A percentile compares a stretch with the other conserved stretches of the same genome.
Conservation (phyloP, 2,329 filamentous ascomycete genomes). For the Colletotrichum simmondsii region DNA sequence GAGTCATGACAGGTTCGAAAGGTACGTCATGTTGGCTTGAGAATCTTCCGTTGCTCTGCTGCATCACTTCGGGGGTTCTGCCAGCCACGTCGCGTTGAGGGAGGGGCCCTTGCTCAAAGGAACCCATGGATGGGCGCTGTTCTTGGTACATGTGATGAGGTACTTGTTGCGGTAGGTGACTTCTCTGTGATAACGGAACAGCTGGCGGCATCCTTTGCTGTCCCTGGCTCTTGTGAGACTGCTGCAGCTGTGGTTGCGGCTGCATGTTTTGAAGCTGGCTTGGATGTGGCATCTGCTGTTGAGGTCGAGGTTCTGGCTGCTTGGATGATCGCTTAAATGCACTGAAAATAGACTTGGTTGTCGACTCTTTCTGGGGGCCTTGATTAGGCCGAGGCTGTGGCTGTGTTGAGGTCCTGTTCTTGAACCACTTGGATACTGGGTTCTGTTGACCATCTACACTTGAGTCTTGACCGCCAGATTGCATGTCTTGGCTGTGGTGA, state of each 20-base stretch:
- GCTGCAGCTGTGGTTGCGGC: neutral
- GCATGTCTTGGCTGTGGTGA: neutral
- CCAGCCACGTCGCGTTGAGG: slow-evolving; percentile 4
- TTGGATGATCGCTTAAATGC: slow-evolving; percentile 41
- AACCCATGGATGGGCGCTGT: neutral
- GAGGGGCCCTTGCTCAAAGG: neutral
- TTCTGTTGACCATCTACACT: neutral
- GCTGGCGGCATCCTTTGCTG: slow-evolving; percentile 14
- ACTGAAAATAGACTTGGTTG: slow-evolving; percentile 38
- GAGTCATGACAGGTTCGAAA: neutral
- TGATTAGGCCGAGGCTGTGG: slow-evolving; percentile 28
- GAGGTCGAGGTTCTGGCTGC: slow-evolving; percentile 35
- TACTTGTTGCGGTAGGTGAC: neutral
- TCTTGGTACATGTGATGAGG: slow-evolving; percentile 21
- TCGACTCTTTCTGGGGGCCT: slow-evolving; percentile 36
- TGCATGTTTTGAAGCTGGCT: neutral
- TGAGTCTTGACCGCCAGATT: neutral
- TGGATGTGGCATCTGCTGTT: slow-evolving; percentile 24
- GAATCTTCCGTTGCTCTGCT: slow-evolving; percentile 4
- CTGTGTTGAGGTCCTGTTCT: slow-evolving; percentile 25
- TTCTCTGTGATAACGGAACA: slow-evolving; percentile 12
- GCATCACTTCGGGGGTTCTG: slow-evolving; percentile 3
- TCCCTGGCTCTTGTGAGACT: neutral
- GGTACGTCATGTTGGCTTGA: slow-evolving; percentile 2
- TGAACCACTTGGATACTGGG: slow-evolving; percentile 34